Base-by-base conservation (phyloP, 345 rosid species). In the Arabidopsis suecica region DNA sequence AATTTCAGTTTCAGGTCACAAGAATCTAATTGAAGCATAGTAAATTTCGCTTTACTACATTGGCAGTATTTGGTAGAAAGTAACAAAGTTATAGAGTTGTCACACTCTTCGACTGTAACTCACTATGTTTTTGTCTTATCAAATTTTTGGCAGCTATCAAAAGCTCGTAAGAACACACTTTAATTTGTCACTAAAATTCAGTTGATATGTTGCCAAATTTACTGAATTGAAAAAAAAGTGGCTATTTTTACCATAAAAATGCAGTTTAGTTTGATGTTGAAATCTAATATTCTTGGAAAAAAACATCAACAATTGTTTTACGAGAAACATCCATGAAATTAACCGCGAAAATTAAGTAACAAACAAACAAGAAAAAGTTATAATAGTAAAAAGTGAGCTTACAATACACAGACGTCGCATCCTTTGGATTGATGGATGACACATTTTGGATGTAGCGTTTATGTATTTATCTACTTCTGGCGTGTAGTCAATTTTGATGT, bases 341-440 rank as follows among this genome's bases (percentile, higher is more conserved):
- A 16, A 10, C 68, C 10, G 68, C 9, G 20, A 34, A 28, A 34
- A 33, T 34, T 34, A 65, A 49, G 32, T 12, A 12, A 34, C 28
- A 65, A 49, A 63, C 53, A 32, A 55, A 66, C 34, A 49, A 49
- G 9, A 8, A 36, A 50, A 50, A 7, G 4, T 48, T 25, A 11
- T 6, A 40, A 61, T 10, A 20, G 54, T 8, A 62, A 34, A 57
- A 65, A 49, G 45, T 36, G 49, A 67, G 60, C 8, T 50, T 20
- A 53, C 32, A 36, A 36, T 37, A 23, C 60, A 51, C 71, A 51
- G 37, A 36, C 60, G 71, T 67, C 14, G 49, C 60, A 51, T 50
- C 55, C 7, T 47, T 48, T 67, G 71, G 71, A 67, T 67, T 67
- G 61, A 67, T 67, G 47, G 61, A 53, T 51, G 61, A 37, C 61